phyloP scores from a whole-genome alignment of 2,329 filamentous ascomycete species.

The Hypoxylon sp. region DNA sequence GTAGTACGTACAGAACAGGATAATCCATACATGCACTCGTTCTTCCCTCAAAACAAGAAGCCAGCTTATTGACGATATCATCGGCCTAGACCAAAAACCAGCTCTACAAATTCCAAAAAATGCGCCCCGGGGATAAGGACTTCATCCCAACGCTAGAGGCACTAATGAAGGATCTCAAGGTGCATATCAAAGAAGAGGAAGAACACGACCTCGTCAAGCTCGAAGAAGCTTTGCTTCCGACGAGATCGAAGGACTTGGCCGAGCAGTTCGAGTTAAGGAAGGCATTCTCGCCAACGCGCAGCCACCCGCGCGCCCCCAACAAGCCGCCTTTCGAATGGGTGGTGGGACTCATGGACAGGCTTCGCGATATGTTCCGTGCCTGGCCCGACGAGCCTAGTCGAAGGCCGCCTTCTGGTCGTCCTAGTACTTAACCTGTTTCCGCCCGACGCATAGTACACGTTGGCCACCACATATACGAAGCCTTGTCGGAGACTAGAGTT shows the following conservation, averaged over 20 bases:
- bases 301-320: constrained; percentile 59
- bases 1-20: constrained; percentile 37
- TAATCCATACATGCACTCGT: not conserved
- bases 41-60: not conserved
- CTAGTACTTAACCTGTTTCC: not conserved
- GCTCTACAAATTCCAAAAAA: constrained; percentile 58
- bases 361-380: constrained; percentile 60
- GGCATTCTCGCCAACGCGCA: constrained; percentile 58
- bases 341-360: constrained; percentile 61
- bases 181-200: constrained; percentile 60
- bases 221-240: constrained; percentile 52
- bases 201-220: constrained; percentile 56
- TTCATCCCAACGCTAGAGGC: constrained; percentile 57
- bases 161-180: constrained; percentile 55
- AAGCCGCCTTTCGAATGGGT: constrained; percentile 63
- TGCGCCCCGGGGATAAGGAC: constrained; percentile 52
- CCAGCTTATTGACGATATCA: constrained; percentile 15
- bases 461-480: constrained; percentile 4
- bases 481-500: not conserved
- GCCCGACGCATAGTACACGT: constrained; percentile 5
- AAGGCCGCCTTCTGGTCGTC: constrained; percentile 23
- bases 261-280: constrained; percentile 59
- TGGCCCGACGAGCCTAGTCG: constrained; percentile 31
- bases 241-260: constrained; percentile 51
- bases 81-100: constrained; percentile 58